Percentiles rank a stretch among this genome's conserved stretches.
phyloP scores from a whole-genome alignment of 805 yeast genomes.

The Candida ulmi region DNA sequence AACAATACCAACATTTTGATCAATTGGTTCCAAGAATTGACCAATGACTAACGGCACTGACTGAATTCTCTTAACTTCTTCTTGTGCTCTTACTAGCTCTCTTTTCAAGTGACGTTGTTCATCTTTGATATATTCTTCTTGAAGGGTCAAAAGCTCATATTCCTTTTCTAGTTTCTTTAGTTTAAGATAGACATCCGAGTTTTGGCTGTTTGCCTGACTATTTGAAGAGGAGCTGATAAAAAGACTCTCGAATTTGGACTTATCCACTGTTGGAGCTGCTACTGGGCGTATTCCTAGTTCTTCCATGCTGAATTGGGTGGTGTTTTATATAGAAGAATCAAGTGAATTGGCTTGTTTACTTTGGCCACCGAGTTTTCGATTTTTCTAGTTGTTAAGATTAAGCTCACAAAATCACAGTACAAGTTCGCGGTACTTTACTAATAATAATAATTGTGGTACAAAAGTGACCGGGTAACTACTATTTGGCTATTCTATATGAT shows the following conservation, averaged over 20 bases:
- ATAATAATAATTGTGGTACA: too few species aligned
- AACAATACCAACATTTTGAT: slow-evolving; percentile 93
- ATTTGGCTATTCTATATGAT: too few species aligned
- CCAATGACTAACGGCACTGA: slow-evolving; percentile 98
- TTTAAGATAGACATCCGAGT: slow-evolving; percentile 71
- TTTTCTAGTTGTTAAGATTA: background rate
- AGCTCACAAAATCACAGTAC: background rate
- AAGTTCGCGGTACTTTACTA: slow-evolving; percentile 2
- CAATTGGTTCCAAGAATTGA: slow-evolving; percentile 95
- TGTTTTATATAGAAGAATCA: too few species aligned
- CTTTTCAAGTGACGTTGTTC: slow-evolving; percentile 95
- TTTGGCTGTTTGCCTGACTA: slow-evolving; percentile 8
- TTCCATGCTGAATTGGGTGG: slow-evolving; percentile 38
- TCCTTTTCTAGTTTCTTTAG: slow-evolving; percentile 89
- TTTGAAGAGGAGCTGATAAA: slow-evolving; percentile 21
- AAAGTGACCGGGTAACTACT: background rate
- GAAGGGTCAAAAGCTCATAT: slow-evolving; percentile 74
- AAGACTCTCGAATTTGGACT: slow-evolving; percentile 25
- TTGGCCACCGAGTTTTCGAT: slow-evolving; percentile 15
- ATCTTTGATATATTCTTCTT: slow-evolving; percentile 96
- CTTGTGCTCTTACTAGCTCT: slow-evolving; percentile 94
- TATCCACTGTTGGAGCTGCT: slow-evolving; percentile 26
- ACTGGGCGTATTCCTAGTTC: slow-evolving; percentile 50
- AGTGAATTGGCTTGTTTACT: background rate
- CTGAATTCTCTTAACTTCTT: slow-evolving; percentile 95